phyloP scores from a whole-genome alignment of 148 eudicot genomes.

The Diospyros kaki region DNA sequence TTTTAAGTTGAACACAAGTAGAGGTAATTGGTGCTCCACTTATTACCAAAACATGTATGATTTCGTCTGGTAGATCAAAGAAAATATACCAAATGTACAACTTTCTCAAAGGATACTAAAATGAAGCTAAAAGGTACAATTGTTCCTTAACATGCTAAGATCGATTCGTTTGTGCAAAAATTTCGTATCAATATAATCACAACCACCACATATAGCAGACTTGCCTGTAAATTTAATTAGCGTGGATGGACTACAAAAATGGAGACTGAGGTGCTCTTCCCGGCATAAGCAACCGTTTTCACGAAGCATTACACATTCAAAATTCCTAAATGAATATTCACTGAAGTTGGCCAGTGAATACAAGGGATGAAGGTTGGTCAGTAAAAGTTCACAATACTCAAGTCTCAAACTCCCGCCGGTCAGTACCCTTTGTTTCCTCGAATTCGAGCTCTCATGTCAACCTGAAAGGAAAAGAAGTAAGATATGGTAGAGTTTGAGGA shows the following conservation, averaged over 20 bases:
- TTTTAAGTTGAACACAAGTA: too few relatives aligned
- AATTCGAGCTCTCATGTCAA: slow-evolving; percentile 92
- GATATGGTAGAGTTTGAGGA: not conserved
- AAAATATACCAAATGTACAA: too few relatives aligned
- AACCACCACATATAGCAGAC: too few relatives aligned
- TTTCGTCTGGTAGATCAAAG: too few relatives aligned
- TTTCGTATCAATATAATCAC: not conserved
- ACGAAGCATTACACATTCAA: not conserved
- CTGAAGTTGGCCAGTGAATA: not conserved
- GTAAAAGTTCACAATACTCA: not conserved
- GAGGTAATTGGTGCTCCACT: too few relatives aligned
- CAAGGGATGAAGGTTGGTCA: not conserved
- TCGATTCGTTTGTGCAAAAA: not conserved
- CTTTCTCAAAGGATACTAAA: too few relatives aligned
- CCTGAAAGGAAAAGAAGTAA: slow-evolving; percentile 30
- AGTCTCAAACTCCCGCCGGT: not conserved
- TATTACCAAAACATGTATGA: too few relatives aligned
- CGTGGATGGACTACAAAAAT: too few relatives aligned
- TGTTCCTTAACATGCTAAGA: not conserved
- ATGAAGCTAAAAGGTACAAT: too few relatives aligned
- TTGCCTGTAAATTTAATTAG: too few relatives aligned
- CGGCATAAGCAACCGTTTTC: not conserved
- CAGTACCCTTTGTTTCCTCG: slow-evolving; percentile 89
- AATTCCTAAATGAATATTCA: not conserved
- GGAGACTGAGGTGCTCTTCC: not conserved